Percentiles rank a stretch among this genome's conserved stretches.
Evolutionary conservation across 164 flowering plant species (phyloP).

Genomic region (Sextonia rubra): DNA sequence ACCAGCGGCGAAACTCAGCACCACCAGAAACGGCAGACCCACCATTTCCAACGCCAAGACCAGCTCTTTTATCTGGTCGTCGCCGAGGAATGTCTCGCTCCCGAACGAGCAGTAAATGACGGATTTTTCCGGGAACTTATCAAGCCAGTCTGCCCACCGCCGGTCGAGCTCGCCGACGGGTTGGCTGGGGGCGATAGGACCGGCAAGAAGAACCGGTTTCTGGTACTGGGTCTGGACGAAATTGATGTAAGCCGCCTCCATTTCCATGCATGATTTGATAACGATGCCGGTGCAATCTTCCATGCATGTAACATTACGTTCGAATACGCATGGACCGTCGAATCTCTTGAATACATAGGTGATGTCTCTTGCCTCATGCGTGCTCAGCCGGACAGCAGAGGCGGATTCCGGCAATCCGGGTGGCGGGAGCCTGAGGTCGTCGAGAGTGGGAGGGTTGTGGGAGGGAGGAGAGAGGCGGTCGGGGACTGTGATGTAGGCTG

Average conservation of each 20-base stretch:
- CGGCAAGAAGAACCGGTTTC: constrained; percentile 13
- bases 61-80: constrained; percentile 29
- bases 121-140: constrained; percentile 13
- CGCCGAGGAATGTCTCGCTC: constrained; percentile 20
- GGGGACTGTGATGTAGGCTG: constrained; percentile 15
- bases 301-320: constrained; percentile 1
- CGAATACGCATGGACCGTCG: constrained; percentile 10
- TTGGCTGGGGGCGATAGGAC: constrained; percentile 17
- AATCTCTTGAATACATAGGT: constrained; percentile 14
- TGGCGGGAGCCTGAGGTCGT: constrained; percentile 29
- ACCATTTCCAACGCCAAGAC: constrained; percentile 29
- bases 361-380: constrained; percentile 20
- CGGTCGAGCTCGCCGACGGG: constrained; percentile 12
- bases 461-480: constrained; percentile 2
- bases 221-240: constrained; percentile 8
- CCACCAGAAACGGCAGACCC: constrained; percentile 29
- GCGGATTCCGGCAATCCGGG: constrained; percentile 18
- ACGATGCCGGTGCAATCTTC: neutral
- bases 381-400: constrained; percentile 2
- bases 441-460: constrained; percentile 10
- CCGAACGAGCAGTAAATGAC: constrained; percentile 38
- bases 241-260: constrained; percentile 12
- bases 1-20: constrained; percentile 4
- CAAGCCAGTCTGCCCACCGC: constrained; percentile 31
- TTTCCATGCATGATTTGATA: constrained; percentile 12